Base-by-base conservation (phyloP, 2,329 filamentous ascomycete species). In the Cladophialophora immunda region DNA sequence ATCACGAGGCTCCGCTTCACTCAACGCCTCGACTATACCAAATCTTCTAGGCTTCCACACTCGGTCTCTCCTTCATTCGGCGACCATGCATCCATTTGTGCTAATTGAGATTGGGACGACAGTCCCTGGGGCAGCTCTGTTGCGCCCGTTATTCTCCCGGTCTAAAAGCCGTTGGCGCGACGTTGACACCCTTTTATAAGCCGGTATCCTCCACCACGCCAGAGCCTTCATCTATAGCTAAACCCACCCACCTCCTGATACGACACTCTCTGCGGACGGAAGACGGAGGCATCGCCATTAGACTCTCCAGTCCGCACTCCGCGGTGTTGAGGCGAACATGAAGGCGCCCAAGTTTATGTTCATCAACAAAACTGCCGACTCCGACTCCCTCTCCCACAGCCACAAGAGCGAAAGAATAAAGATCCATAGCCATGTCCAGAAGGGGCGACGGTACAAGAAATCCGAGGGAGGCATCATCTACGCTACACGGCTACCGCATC, bases 371-470 rank as follows among this genome's bases (percentile, higher is more conserved):
- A 53, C 45, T 25, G 30, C 61, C 3, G 38, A 53, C 27, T 68
- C 65, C n/a, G 61, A 68, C 17, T 68, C 65, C 8, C 61, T 68
- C 8, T 68, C 65, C 29, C 65, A 68, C 57, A 64, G 61, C 52
- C 59, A 68, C 57, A 68, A 65, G 38, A 41, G 34, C 5, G 65
- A 68, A 32, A 62, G 65, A 36, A 58, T 68, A 19, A 58, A 64
- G 29, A 68, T 68, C 47, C 65, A 68, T 32, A 68, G 65, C 41
- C 65, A 68, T 54, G 65, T 68, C 9, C 65, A 68, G 36, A 68
- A 58, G 52, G 61, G 57, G 15, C 65, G 56, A 22, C 62, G 61
- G 45, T 68, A 68, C 62, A 64, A 65, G 52, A 68, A 62, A 19
- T 55, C 57, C 8, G 50, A 58, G 6, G 38, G 22, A 6, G 61